A percentile compares a stretch with the other conserved stretches of the same genome.
phyloP scores from a whole-genome alignment of 179 eudicot species.

The Corrigiola litoralis region DNA sequence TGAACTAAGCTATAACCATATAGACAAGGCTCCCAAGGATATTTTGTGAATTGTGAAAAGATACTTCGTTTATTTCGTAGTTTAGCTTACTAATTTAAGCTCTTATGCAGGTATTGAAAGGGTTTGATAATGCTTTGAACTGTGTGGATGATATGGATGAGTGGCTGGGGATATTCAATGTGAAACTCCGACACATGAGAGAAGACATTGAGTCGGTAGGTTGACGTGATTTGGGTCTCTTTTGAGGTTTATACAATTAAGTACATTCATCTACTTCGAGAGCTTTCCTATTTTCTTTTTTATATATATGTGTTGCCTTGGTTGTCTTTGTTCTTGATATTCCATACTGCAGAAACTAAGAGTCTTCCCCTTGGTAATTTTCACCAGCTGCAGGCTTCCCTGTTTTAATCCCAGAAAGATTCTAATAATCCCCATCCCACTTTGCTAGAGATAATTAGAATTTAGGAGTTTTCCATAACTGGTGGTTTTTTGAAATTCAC shows the following conservation, averaged over 20 bases:
- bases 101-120: constrained; percentile 65
- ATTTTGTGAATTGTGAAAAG: not conserved
- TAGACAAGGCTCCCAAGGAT: not conserved
- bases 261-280: not conserved
- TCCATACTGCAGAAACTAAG: too few relatives aligned
- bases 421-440: too few relatives aligned
- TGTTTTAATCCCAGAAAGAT: too few relatives aligned
- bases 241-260: not conserved
- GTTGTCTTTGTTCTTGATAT: too few relatives aligned
- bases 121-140: constrained; percentile 63
- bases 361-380: too few relatives aligned
- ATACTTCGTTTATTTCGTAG: not conserved
- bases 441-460: too few relatives aligned
- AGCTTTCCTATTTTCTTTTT: too few relatives aligned
- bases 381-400: too few relatives aligned
- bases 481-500: too few relatives aligned
- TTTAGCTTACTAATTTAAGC: constrained; percentile 10
- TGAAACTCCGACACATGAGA: constrained; percentile 96
- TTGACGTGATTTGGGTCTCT: constrained; percentile 1
- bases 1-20: not conserved
- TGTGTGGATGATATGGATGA: constrained; percentile 98
- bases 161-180: constrained; percentile 93
- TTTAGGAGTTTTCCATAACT: too few relatives aligned
- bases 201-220: constrained; percentile 97
- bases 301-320: too few relatives aligned